Evolutionary conservation across 2,329 filamentous ascomycete species (phyloP).

Genomic region (Penicillium sp.): DNA sequence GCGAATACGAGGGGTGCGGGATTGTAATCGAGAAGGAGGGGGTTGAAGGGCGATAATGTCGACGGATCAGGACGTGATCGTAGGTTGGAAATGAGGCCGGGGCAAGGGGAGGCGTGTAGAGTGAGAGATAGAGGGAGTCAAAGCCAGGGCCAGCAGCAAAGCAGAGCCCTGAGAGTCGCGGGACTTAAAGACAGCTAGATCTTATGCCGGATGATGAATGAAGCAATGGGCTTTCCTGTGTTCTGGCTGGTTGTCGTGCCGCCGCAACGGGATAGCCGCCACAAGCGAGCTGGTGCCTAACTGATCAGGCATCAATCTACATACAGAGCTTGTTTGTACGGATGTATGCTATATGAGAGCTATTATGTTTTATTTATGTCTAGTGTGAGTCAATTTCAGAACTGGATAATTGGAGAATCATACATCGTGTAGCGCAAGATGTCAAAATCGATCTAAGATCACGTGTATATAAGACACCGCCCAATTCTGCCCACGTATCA

Average conservation of each 20-base stretch:
- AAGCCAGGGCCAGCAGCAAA: constrained; percentile 8
- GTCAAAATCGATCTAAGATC: background rate
- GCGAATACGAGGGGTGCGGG: constrained; percentile 16
- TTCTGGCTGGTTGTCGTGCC: constrained; percentile 38
- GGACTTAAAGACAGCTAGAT: constrained; percentile 15
- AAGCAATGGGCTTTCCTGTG: constrained; percentile 32
- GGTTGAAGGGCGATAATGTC: constrained; percentile 21
- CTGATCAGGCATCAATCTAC: constrained; percentile 9
- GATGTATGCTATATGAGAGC: background rate
- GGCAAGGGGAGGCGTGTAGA: constrained; percentile 9
- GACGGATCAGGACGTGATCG: constrained; percentile 21
- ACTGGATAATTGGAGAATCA: background rate
- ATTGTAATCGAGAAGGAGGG: constrained; percentile 21
- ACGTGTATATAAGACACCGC: constrained; percentile 10
- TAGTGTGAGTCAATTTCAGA: background rate
- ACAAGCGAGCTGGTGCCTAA: constrained; percentile 33
- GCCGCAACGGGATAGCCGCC: constrained; percentile 39
- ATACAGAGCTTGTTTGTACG: background rate
- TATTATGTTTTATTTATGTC: background rate
- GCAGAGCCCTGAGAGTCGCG: constrained; percentile 13
- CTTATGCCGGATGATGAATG: constrained; percentile 25
- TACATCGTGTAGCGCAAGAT: background rate
- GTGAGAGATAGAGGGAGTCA: constrained; percentile 5
- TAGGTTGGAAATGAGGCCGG: constrained; percentile 11
- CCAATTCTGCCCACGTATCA: constrained; percentile 1